phyloP scores from a whole-genome alignment of 495 filamentous ascomycete genomes.

The Neurospora discreta region DNA sequence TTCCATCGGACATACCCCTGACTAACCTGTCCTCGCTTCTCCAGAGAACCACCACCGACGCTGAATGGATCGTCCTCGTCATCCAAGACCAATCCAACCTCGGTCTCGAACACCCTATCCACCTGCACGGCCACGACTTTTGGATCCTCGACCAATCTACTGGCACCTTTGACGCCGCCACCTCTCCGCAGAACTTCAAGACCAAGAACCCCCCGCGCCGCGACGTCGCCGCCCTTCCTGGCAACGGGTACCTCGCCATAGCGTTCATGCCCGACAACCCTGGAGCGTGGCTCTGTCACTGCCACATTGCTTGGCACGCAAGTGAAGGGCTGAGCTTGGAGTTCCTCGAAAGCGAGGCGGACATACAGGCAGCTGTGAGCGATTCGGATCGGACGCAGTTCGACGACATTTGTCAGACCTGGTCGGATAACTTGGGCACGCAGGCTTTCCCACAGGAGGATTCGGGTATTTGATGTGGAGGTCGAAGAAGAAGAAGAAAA shows the following conservation, averaged over 20 bases:
- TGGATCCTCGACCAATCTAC: conserved; percentile 9
- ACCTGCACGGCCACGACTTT: conserved; percentile 17
- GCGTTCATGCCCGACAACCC: conserved; percentile 47
- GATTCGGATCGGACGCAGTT: not conserved
- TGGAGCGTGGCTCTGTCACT: conserved; percentile 17
- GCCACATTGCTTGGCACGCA: conserved; percentile 19
- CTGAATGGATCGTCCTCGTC: conserved; percentile 13
- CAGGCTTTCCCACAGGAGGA: conserved; percentile 8
- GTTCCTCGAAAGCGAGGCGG: conserved; percentile 8
- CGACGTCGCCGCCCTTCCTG: conserved; percentile 47
- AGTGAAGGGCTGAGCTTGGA: conserved; percentile 11
- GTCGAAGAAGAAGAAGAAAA: not conserved
- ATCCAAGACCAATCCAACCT: conserved; percentile 9
- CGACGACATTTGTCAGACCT: not conserved
- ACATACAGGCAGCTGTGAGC: not conserved
- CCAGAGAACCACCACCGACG: not conserved
- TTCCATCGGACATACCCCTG: not conserved
- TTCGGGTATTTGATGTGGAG: conserved; percentile 4
- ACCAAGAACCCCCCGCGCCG: conserved; percentile 41
- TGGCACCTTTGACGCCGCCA: conserved; percentile 1
- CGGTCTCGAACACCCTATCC: conserved; percentile 15
- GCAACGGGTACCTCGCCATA: conserved; percentile 35
- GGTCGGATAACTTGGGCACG: not conserved
- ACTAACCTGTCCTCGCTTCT: not conserved
- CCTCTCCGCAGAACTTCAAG: conserved; percentile 18